These are phyloP conservation scores for Chlorociboria aeruginascens DNA, from an alignment of 495 filamentous ascomycete genomes.

Conservation along the genomic window DNA sequence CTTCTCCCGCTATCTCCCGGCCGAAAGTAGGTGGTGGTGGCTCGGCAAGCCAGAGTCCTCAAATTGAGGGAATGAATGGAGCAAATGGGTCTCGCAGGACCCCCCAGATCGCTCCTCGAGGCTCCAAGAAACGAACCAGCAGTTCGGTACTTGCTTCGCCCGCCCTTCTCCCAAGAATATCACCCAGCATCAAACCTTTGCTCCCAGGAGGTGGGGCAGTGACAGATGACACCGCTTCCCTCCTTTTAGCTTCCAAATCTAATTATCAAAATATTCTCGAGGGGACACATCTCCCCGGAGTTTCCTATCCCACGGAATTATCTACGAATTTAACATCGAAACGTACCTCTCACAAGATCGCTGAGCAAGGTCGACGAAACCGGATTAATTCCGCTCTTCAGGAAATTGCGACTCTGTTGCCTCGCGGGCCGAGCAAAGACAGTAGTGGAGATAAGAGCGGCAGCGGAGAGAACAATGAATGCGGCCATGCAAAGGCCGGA, in stretches of 20 bases:
- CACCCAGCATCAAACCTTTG: constrained; percentile 85
- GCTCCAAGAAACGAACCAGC: constrained; percentile 61
- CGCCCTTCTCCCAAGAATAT: constrained; percentile 83
- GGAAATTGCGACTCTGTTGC: constrained; percentile 79
- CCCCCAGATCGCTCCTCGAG: constrained; percentile 30
- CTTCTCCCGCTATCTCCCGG: constrained; percentile 32
- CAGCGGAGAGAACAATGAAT: constrained; percentile 21
- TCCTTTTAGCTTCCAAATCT: constrained; percentile 82
- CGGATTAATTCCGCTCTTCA: constrained; percentile 89
- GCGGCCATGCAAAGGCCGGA: constrained; percentile 22
- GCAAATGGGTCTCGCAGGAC: constrained; percentile 23
- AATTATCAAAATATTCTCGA: constrained; percentile 98
- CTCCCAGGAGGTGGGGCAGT: constrained; percentile 50
- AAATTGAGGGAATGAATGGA: constrained; percentile 26
- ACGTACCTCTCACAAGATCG: constrained; percentile 94
- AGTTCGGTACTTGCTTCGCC: constrained; percentile 70
- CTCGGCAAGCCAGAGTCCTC: constrained; percentile 42
- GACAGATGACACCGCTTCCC: constrained; percentile 60
- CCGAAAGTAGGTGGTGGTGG: constrained; percentile 25
- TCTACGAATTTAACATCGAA: constrained; percentile 92
- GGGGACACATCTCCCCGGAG: constrained; percentile 77
- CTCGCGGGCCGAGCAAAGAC: constrained; percentile 32
- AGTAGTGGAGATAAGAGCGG: constrained; percentile 30
- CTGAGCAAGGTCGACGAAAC: constrained; percentile 89
- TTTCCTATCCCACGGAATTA: constrained; percentile 81